Evolutionary conservation across 495 filamentous ascomycete species (phyloP).

Genomic region (Aspergillus avenaceus): DNA sequence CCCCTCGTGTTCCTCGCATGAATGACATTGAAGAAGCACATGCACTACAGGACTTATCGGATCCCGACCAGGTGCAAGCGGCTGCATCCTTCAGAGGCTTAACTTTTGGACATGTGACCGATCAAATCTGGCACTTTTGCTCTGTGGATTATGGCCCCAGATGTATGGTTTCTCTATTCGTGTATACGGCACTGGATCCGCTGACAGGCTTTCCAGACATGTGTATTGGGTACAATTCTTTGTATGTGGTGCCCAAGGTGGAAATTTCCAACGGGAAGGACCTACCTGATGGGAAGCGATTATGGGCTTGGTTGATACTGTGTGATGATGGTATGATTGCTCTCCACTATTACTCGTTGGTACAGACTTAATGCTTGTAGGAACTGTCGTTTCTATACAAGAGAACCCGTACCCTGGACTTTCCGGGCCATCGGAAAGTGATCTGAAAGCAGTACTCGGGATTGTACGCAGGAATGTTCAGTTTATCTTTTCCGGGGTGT

Average conservation of each 20-base stretch:
- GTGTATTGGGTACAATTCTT: slow-evolving; percentile 77
- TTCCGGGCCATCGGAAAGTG: slow-evolving; percentile 23
- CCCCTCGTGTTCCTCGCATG: slow-evolving; percentile 5
- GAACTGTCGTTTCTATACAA: slow-evolving; percentile 74
- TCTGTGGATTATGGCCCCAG: slow-evolving; percentile 56
- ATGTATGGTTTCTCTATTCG: slow-evolving; percentile 32
- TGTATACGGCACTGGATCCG: background rate
- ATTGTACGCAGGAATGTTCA: slow-evolving; percentile 64
- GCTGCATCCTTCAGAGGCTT: slow-evolving; percentile 25
- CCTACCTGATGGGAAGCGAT: slow-evolving; percentile 55
- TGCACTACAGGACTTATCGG: slow-evolving; percentile 19
- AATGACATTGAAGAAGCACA: slow-evolving; percentile 35
- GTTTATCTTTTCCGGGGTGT: slow-evolving; percentile 70
- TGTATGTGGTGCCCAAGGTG: slow-evolving; percentile 53
- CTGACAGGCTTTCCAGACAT: slow-evolving; percentile 48
- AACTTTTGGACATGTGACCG: slow-evolving; percentile 45
- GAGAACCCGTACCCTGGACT: slow-evolving; percentile 59
- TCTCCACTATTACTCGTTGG: background rate
- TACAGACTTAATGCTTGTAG: slow-evolving; percentile 18
- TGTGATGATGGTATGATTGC: slow-evolving; percentile 64
- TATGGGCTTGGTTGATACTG: slow-evolving; percentile 83
- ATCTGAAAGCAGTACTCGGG: slow-evolving; percentile 37
- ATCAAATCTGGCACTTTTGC: slow-evolving; percentile 64
- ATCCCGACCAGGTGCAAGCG: slow-evolving; percentile 19
- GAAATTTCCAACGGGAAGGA: slow-evolving; percentile 35